phyloP scores from a whole-genome alignment of 352 stramenopile species.

The Globisporangium parvum region DNA sequence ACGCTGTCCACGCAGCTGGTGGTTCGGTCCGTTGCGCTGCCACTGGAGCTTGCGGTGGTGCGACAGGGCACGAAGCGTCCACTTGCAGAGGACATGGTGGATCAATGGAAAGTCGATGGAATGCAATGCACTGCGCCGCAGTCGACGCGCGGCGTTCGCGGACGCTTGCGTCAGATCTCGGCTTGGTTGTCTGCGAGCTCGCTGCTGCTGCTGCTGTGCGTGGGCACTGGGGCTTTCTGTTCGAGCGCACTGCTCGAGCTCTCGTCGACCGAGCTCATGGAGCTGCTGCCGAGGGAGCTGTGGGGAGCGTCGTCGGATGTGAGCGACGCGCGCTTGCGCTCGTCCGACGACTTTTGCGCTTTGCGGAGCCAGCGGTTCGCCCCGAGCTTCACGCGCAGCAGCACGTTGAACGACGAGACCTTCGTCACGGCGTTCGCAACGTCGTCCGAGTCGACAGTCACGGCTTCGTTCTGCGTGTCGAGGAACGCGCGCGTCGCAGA shows the following conservation, averaged over 20 bases:
- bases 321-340: constrained; percentile 29
- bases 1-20: too few species aligned
- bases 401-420: constrained; percentile 64
- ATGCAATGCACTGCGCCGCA: neutral
- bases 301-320: constrained; percentile 7
- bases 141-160: neutral
- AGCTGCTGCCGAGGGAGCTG: constrained; percentile 9
- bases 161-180: constrained; percentile 29
- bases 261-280: constrained; percentile 21
- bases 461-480: constrained; percentile 37
- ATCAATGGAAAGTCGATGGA: neutral
- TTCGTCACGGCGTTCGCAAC: constrained; percentile 63
- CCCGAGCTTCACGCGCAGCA: constrained; percentile 73
- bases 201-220: neutral
- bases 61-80: neutral
- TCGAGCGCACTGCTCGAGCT: neutral
- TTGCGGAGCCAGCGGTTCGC: constrained; percentile 76
- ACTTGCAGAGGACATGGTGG: too few species aligned
- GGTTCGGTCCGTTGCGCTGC: too few species aligned
- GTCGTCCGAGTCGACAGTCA: constrained; percentile 56
- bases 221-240: constrained; percentile 5
- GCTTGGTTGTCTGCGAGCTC: constrained; percentile 27
- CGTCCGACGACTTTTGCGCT: constrained; percentile 53
- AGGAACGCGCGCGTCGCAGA: constrained; percentile 36
- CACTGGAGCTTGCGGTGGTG: neutral